phyloP scores from a whole-genome alignment of 1,284 basidiomycete species.

The Pseudozyma sp. region DNA sequence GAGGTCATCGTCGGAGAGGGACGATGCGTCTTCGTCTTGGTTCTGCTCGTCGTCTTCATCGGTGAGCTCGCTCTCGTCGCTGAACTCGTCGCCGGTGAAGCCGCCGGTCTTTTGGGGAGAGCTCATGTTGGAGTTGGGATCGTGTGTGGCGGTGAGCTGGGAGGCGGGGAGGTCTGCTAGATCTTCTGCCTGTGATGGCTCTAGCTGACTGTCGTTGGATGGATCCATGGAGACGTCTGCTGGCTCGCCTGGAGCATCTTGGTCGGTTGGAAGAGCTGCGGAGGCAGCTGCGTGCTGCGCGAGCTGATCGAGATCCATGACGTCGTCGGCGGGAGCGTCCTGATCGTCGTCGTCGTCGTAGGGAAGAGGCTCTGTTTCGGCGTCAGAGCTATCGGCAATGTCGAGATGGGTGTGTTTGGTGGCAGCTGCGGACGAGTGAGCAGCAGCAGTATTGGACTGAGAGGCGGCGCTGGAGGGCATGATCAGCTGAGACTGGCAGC shows the following conservation, averaged over 20 bases:
- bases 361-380: constrained; percentile 64
- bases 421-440: constrained; percentile 29
- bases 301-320: constrained; percentile 42
- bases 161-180: constrained; percentile 20
- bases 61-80: constrained; percentile 60
- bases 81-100: constrained; percentile 56
- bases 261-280: constrained; percentile 10
- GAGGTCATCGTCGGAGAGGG: constrained; percentile 45
- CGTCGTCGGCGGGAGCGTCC: constrained; percentile 21
- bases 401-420: constrained; percentile 21
- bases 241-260: constrained; percentile 27
- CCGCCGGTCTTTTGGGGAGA: constrained; percentile 50
- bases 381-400: constrained; percentile 48
- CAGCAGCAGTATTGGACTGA: constrained; percentile 30
- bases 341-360: constrained; percentile 55
- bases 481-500: constrained; percentile 36
- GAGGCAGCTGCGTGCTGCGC: constrained; percentile 26
- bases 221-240: constrained; percentile 29
- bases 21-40: constrained; percentile 46
- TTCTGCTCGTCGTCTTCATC: constrained; percentile 53
- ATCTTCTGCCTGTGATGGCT: constrained; percentile 19
- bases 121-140: constrained; percentile 43
- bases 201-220: constrained; percentile 19
- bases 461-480: constrained; percentile 40
- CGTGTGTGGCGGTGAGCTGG: constrained; percentile 33